Evolutionary conservation across 2,329 filamentous ascomycete genomes (phyloP), one percentile per base, ranked within the genome.

Genomic region (Fusarium sp.): DNA sequence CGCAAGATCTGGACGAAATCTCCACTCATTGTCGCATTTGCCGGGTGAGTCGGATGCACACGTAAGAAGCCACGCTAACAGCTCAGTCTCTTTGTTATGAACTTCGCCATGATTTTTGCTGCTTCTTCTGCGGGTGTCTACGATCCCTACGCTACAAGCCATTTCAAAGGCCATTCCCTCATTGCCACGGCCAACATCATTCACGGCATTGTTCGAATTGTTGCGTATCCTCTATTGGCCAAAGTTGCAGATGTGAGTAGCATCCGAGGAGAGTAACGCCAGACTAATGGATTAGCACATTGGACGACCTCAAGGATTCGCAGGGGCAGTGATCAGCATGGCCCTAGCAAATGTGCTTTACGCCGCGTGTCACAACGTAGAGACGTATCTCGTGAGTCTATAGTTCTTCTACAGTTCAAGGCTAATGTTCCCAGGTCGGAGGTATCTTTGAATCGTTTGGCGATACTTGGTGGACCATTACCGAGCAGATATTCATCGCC

Each of bases 61-160:
- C 2, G 7, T 2, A 2, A 9, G 5, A 43, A 22, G 6, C 24
- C 6, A 3, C 1, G 13, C 33, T 48, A 11, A 72, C 16, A 1
- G 3, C 0, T 5, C 16, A 75, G 73, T 37, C 61, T 75, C 24
- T 58, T 75, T 5, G 14, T 75, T 1, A 75, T 75, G 73, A 75
- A 73, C 58, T 75, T 76, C 10, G 75, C 70, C 11, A 75, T 75
- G 73, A 73, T 73, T 6, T 10, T 75, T 6, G 68, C 70, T 1
- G 73, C 73, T 2, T 76, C 75, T 11, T 74, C 73, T 0, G 70
- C 72, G 0, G 73, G 75, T 10, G 73, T 75, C 1, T 76, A 76
- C 11, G 73, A 75, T 10, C 73, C 73, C 0, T 75, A 75, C 13
- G 73, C 73, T 2, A 75, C 73, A 0, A 75, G 73, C 4, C 70